Conservation (phyloP, 2,329 filamentous ascomycete species). For the Fragosphaeria purpurea region DNA sequence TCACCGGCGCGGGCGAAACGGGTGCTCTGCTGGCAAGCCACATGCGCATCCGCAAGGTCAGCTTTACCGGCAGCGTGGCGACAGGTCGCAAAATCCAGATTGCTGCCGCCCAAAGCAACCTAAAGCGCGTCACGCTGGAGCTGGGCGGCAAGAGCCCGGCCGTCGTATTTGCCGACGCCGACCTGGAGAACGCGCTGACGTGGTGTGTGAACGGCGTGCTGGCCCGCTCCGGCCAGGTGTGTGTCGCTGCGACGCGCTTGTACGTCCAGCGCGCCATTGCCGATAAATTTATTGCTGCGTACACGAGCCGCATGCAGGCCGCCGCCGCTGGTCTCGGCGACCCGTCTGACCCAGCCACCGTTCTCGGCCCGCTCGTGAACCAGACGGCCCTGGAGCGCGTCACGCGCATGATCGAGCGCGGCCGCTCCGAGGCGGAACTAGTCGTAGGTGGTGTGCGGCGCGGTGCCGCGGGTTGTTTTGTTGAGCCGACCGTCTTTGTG, state of each 20-base stretch:
- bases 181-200: slow-evolving; percentile 46
- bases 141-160: slow-evolving; percentile 50
- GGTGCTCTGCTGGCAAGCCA: slow-evolving; percentile 12
- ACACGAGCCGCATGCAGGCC: slow-evolving; percentile 34
- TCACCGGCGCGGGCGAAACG: slow-evolving; percentile 49
- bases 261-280: slow-evolving; percentile 33
- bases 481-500: slow-evolving; percentile 29
- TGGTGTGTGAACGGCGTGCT: slow-evolving; percentile 28
- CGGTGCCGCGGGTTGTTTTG: slow-evolving; percentile 11
- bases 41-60: slow-evolving; percentile 44
- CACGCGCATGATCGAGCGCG: slow-evolving; percentile 30
- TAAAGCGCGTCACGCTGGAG: slow-evolving; percentile 51
- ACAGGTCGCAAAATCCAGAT: slow-evolving; percentile 51
- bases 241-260: slow-evolving; percentile 35
- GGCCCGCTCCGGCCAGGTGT: slow-evolving; percentile 35
- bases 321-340: slow-evolving; percentile 36
- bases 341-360: slow-evolving; percentile 20
- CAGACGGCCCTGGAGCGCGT: slow-evolving; percentile 53
- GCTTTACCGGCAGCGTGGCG: slow-evolving; percentile 50
- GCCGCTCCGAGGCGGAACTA: slow-evolving; percentile 17
- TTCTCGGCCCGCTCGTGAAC: slow-evolving; percentile 34
- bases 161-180: slow-evolving; percentile 47
- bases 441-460: slow-evolving; percentile 37
- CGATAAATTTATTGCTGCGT: slow-evolving; percentile 18
- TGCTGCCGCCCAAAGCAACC: slow-evolving; percentile 45